Evolutionary conservation across 306 rosid genomes (phyloP).

Genomic region (Aeschynomene evenia): DNA sequence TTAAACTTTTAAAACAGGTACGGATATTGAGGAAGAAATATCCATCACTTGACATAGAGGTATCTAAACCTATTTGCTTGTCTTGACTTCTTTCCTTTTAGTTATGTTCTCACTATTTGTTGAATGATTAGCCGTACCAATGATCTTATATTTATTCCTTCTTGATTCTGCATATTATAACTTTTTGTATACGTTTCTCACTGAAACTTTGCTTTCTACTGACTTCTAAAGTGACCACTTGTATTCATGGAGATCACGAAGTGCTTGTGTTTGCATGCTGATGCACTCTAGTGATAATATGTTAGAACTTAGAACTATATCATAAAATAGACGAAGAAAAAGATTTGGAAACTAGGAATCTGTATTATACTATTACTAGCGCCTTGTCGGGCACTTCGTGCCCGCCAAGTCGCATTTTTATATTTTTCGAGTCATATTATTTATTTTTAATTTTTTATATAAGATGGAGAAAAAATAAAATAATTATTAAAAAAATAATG

Average conservation of each 20-base stretch:
- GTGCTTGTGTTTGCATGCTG: conserved; percentile 3
- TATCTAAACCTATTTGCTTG: conserved; percentile 30
- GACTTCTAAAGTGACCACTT: neutral
- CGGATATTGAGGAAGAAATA: conserved; percentile 79
- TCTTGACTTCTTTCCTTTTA: conserved; percentile 6
- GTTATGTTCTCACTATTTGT: conserved; percentile 12
- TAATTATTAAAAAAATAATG: no score
- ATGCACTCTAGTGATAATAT: neutral
- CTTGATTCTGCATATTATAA: neutral
- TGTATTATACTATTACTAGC: no score
- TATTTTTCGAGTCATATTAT: no score
- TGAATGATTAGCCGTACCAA: neutral
- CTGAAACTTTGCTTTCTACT: neutral
- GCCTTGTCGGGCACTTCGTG: no score
- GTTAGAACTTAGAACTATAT: no score
- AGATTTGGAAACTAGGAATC: no score
- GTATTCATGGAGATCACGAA: conserved; percentile 7
- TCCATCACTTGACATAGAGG: conserved; percentile 93
- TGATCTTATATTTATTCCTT: neutral
- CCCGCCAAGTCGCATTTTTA: no score
- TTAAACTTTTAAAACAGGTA: conserved; percentile 51
- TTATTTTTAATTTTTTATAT: no score
- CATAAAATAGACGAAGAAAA: no score
- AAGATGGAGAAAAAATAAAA: no score
- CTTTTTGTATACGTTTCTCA: neutral